These are phyloP conservation scores for Pseudogymnoascus sp. DNA, from an alignment of 2,329 filamentous ascomycete genomes.

Conservation along the genomic window DNA sequence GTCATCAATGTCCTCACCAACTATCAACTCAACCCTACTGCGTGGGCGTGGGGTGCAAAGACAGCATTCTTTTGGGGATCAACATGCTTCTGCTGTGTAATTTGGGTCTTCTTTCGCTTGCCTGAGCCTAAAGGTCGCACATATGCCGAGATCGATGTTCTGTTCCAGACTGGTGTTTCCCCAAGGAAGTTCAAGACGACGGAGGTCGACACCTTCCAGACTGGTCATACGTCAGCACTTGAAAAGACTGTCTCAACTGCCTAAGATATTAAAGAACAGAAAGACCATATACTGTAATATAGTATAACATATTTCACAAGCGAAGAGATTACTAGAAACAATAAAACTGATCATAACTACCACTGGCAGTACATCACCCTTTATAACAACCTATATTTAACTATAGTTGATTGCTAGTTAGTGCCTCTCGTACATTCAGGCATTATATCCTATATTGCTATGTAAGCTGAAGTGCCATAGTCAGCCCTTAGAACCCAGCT, in stretches of 20 bases:
- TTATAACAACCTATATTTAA: background rate
- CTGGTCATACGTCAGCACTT: background rate
- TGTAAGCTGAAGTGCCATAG: background rate
- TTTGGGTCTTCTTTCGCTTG: constrained; percentile 33
- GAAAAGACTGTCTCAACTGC: background rate
- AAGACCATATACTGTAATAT: background rate
- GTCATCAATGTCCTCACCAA: constrained; percentile 26
- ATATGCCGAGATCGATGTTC: constrained; percentile 38
- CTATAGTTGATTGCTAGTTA: background rate
- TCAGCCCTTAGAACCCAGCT: background rate
- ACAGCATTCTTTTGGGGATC: constrained; percentile 35
- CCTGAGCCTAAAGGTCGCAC: constrained; percentile 38
- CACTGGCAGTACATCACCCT: background rate
- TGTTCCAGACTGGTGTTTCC: constrained; percentile 33
- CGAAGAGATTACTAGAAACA: background rate
- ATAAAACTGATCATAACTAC: background rate
- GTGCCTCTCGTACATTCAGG: background rate
- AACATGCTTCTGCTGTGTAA: constrained; percentile 30
- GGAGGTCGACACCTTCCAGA: background rate
- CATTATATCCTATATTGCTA: background rate
- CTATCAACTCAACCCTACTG: constrained; percentile 33
- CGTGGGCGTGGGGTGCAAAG: constrained; percentile 32
- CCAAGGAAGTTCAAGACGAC: constrained; percentile 23
- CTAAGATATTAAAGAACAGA: background rate
- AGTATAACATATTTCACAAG: background rate